phyloP scores from a whole-genome alignment of 1,284 basidiomycete genomes.

The Apiotrichum gamsii region DNA sequence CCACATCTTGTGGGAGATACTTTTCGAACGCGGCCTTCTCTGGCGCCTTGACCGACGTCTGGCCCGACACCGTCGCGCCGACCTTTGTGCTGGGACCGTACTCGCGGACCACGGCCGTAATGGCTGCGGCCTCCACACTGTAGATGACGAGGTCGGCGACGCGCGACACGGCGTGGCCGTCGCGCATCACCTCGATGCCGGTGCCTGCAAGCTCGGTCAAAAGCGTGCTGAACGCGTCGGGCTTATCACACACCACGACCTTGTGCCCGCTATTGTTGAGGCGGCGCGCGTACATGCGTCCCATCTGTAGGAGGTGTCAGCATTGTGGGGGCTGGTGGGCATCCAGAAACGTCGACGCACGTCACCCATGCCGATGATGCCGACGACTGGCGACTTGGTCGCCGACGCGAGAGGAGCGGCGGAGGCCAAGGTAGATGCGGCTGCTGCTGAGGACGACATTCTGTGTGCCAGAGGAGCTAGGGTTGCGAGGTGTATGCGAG shows the following conservation, averaged over 20 bases:
- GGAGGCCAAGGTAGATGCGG: neutral
- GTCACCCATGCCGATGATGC: conserved; percentile 80
- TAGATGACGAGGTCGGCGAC: conserved; percentile 85
- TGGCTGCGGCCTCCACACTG: conserved; percentile 88
- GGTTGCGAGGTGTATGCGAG: no score
- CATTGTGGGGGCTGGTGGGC: neutral
- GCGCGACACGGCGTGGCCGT: conserved; percentile 78
- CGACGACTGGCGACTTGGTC: conserved; percentile 57
- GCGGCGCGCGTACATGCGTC: conserved; percentile 78
- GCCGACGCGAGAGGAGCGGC: no score
- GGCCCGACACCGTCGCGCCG: conserved; percentile 85
- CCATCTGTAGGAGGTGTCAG: conserved; percentile 60
- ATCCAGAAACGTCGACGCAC: conserved; percentile 22
- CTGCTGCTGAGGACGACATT: neutral
- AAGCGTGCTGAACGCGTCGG: conserved; percentile 66
- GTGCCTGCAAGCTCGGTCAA: conserved; percentile 55
- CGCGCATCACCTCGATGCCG: conserved; percentile 60
- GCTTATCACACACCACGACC: conserved; percentile 87
- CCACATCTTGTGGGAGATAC: conserved; percentile 75
- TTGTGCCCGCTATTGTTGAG: conserved; percentile 47
- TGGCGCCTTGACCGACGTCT: conserved; percentile 95
- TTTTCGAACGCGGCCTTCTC: conserved; percentile 86
- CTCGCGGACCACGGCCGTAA: conserved; percentile 72
- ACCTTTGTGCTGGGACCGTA: conserved; percentile 94
- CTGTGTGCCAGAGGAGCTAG: neutral